Conservation (phyloP, 108 stramenopile species). For the Pseudonitzschia multistriata region DNA sequence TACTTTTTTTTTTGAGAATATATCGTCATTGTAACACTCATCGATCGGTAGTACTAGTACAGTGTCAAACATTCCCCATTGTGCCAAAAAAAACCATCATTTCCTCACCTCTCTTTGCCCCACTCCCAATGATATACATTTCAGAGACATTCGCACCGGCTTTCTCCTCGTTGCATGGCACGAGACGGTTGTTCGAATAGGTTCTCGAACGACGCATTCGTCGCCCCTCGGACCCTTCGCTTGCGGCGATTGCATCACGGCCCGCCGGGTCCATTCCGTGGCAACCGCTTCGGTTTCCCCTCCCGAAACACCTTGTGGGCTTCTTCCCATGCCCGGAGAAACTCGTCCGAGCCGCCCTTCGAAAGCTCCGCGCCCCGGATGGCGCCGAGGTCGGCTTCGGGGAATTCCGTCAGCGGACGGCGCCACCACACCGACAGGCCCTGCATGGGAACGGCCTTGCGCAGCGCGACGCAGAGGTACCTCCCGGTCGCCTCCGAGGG, state of each 20-base stretch:
- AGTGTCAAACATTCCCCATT: background rate
- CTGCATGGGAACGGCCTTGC: constrained; percentile 56
- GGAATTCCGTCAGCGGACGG: constrained; percentile 37
- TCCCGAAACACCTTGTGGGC: constrained; percentile 44
- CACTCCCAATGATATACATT: too few species aligned
- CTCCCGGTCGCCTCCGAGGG: background rate
- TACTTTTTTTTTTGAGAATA: constrained; percentile 28
- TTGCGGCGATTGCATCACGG: too few species aligned
- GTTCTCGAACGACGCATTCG: too few species aligned
- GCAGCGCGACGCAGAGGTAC: constrained; percentile 34
- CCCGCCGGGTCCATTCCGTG: too few species aligned
- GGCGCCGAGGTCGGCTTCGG: constrained; percentile 20
- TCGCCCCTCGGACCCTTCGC: too few species aligned
- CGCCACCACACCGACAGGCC: constrained; percentile 57
- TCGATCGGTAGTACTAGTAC: background rate
- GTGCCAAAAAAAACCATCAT: too few species aligned
- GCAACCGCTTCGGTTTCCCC: background rate
- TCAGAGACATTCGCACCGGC: too few species aligned
- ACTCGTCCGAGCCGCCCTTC: constrained; percentile 12
- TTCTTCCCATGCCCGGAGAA: constrained; percentile 46
- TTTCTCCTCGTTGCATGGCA: too few species aligned
- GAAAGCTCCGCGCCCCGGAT: background rate
- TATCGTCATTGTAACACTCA: constrained; percentile 27
- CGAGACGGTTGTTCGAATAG: too few species aligned
- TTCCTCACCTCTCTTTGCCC: background rate